These are phyloP conservation scores for Stenocarpella maydis DNA, from an alignment of 2,329 filamentous ascomycete genomes.

Conservation along the genomic window DNA sequence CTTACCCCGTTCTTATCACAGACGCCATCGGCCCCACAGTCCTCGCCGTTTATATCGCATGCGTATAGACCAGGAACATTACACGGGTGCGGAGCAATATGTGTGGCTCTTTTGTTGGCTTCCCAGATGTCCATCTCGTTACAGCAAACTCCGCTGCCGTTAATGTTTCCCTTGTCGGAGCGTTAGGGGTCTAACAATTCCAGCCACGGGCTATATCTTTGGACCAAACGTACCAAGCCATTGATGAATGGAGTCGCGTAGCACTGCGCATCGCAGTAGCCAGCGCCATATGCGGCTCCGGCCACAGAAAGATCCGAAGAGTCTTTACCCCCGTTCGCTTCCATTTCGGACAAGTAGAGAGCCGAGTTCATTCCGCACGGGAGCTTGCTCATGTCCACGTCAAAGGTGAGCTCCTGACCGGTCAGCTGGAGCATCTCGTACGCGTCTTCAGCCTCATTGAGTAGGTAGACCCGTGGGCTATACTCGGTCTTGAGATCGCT, in stretches of 20 bases:
- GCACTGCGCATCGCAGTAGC: slow-evolving; percentile 68
- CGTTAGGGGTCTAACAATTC: slow-evolving; percentile 33
- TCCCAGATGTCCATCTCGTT: slow-evolving; percentile 75
- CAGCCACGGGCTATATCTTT: slow-evolving; percentile 41
- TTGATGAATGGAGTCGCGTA: slow-evolving; percentile 55
- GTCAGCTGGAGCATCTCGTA: slow-evolving; percentile 67
- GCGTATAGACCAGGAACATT: slow-evolving; percentile 49
- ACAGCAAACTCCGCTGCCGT: slow-evolving; percentile 68
- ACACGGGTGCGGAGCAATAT: slow-evolving; percentile 68
- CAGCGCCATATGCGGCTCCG: slow-evolving; percentile 66
- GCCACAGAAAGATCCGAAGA: slow-evolving; percentile 60
- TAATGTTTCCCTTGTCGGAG: slow-evolving; percentile 56
- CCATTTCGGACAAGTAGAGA: slow-evolving; percentile 70
- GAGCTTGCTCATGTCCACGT: slow-evolving; percentile 70
- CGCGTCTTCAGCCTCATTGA: slow-evolving; percentile 58
- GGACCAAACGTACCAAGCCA: slow-evolving; percentile 50
- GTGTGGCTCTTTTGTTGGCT: slow-evolving; percentile 65
- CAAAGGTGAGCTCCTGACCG: slow-evolving; percentile 70
- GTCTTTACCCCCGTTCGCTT: slow-evolving; percentile 63
- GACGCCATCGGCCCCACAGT: slow-evolving; percentile 41
- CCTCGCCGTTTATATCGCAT: slow-evolving; percentile 47
- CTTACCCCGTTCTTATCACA: slow-evolving; percentile 47
- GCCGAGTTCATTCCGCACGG: slow-evolving; percentile 73
- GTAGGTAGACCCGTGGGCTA: slow-evolving; percentile 63
- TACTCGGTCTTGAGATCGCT: slow-evolving; percentile 38